Evolutionary conservation across 441 rosid genomes (phyloP), one percentile per base, ranked within the genome.

Genomic region (Jatropha multifida): DNA sequence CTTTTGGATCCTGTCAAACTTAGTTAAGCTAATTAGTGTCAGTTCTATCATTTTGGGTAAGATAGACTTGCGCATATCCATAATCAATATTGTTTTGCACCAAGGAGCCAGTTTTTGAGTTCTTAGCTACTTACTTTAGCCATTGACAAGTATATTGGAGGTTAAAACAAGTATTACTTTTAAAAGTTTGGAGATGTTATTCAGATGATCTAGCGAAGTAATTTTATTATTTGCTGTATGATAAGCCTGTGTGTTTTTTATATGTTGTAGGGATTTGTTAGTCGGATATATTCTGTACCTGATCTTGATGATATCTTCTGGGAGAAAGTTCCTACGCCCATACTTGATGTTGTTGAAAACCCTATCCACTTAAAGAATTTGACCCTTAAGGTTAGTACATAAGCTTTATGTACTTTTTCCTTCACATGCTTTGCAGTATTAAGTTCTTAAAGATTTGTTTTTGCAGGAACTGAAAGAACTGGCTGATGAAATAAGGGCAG

Each of bases 321-420:
- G 88, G 96, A 87, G 20, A 85, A 82, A 81, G 69, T 76, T 3
- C 86, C 88, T 12, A 91, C 97, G 0, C 97, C 97, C 4, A 76
- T 92, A 20, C 96, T 94, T 75, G 98, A 94, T 83, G 72, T 83
- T 80, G 86, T 94, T 83, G 93, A 92, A 81, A 91, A 84, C 76
- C 99, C 97, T 20, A 82, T 81, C 38, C 90, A 87, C 81, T 81
- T 94, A 76, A 94, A 90, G 88, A 93, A 85, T 82, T 84, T 94
- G 82, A 82, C 82, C 64, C 70, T 82, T 51, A 86, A 91, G 97
- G 99, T 94, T 79, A 44, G 79, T 69, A 82, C 60, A 26, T 55
- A 51, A 73, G 61, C 65, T 72, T 72, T 54, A 52, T 76, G 61
- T 67, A 38, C 10, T 74, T 68, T 69, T 42, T 26, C 60, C 20